These are phyloP conservation scores for Penicillium sp. DNA, from an alignment of 2,329 filamentous ascomycete genomes.

Conservation along the genomic window DNA sequence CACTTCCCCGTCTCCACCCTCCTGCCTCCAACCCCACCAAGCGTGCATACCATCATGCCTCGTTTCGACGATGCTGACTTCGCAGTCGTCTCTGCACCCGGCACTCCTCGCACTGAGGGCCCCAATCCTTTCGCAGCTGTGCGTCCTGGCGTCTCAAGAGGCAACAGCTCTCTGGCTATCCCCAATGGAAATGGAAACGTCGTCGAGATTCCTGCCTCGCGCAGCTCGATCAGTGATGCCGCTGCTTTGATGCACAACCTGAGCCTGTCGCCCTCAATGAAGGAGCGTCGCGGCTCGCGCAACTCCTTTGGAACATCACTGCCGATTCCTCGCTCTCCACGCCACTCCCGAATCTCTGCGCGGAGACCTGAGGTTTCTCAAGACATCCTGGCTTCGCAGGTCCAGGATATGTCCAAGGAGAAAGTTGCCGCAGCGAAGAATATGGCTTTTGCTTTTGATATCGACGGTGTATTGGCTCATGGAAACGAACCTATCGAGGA, in stretches of 20 bases:
- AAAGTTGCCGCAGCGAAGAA: slow-evolving; percentile 74
- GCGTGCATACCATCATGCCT: slow-evolving; percentile 53
- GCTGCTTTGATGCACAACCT: slow-evolving; percentile 74
- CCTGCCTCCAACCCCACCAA: slow-evolving; percentile 8
- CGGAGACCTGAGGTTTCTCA: slow-evolving; percentile 59
- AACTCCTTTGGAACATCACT: slow-evolving; percentile 77
- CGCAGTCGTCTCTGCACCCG: slow-evolving; percentile 42
- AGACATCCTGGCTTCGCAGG: slow-evolving; percentile 70
- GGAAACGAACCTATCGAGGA: slow-evolving; percentile 72
- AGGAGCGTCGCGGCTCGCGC: slow-evolving; percentile 68
- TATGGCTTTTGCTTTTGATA: slow-evolving; percentile 76
- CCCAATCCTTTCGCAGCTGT: slow-evolving; percentile 17
- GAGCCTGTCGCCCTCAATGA: slow-evolving; percentile 69
- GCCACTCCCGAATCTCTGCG: slow-evolving; percentile 69
- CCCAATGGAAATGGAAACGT: slow-evolving; percentile 55
- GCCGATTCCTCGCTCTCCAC: slow-evolving; percentile 72
- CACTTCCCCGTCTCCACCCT: slow-evolving; percentile 13
- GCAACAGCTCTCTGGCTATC: slow-evolving; percentile 40
- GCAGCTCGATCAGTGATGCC: slow-evolving; percentile 70
- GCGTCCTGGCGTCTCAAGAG: slow-evolving; percentile 31
- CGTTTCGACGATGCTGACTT: slow-evolving; percentile 63
- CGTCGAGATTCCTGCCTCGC: slow-evolving; percentile 71
- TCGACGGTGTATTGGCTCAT: slow-evolving; percentile 74
- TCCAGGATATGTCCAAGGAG: slow-evolving; percentile 68
- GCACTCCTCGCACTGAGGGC: slow-evolving; percentile 15